A percentile compares a stretch with the other conserved stretches of the same genome.
phyloP scores from a whole-genome alignment of 23 red algal genomes.

The Agarophyton chilense region DNA sequence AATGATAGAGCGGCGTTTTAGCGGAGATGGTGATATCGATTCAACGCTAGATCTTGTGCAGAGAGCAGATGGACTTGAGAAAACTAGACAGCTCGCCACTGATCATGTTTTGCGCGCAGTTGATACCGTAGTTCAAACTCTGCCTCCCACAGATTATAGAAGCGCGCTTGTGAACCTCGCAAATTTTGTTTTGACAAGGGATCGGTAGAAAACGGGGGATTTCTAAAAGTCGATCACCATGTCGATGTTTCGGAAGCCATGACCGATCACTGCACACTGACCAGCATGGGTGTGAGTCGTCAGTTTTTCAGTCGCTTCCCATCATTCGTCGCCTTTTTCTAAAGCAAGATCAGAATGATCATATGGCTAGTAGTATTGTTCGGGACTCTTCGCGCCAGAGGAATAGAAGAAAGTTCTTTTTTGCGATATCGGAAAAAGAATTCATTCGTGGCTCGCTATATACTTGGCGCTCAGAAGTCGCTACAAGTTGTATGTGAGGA shows the following conservation, averaged over 20 bases:
- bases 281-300: too few relatives aligned
- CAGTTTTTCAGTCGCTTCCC: too few relatives aligned
- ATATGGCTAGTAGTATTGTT: too few relatives aligned
- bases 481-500: too few relatives aligned
- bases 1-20: conserved; percentile 59
- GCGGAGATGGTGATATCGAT: conserved; percentile 68
- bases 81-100: conserved; percentile 84
- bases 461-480: too few relatives aligned
- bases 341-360: too few relatives aligned
- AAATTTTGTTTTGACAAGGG: conserved; percentile 52
- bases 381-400: too few relatives aligned
- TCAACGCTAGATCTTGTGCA: conserved; percentile 63
- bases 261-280: neutral
- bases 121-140: conserved; percentile 23
- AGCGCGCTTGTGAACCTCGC: conserved; percentile 75
- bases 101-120: conserved; percentile 66
- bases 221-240: neutral
- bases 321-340: too few relatives aligned
- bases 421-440: too few relatives aligned
- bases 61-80: conserved; percentile 75
- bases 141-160: conserved; percentile 61
- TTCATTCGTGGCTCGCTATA: too few relatives aligned
- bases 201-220: conserved; percentile 14
- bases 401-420: too few relatives aligned
- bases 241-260: neutral